Conservation (phyloP, 352 stramenopile genomes). For the Aphanomyces invadans region DNA sequence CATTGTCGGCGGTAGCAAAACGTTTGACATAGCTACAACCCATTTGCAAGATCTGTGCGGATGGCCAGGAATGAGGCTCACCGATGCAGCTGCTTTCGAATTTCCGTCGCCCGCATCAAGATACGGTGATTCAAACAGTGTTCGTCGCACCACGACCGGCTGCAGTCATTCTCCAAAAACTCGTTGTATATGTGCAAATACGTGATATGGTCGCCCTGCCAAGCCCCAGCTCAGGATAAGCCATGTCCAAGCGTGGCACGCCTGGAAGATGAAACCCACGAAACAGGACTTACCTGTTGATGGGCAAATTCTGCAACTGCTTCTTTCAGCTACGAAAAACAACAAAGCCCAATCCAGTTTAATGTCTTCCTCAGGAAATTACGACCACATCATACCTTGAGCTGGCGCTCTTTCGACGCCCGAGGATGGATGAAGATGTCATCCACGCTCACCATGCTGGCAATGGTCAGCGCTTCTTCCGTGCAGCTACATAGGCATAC, state of each 20-base stretch:
- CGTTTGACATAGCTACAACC: conserved; percentile 25
- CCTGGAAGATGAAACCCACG: too few species aligned
- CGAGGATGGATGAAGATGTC: conserved; percentile 61
- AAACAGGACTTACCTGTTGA: conserved; percentile 29
- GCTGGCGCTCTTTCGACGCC: conserved; percentile 55
- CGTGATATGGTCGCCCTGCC: conserved; percentile 52
- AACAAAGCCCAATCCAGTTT: not conserved
- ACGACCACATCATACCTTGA: conserved; percentile 39
- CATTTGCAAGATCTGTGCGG: too few species aligned
- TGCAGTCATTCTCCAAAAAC: conserved; percentile 58
- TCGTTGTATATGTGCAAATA: conserved; percentile 63
- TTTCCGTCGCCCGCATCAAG: conserved; percentile 52
- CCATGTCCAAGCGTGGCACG: too few species aligned
- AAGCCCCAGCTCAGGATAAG: too few species aligned
- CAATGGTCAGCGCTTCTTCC: conserved; percentile 91
- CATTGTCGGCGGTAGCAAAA: conserved; percentile 11
- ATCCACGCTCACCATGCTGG: conserved; percentile 93
- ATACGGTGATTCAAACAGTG: conserved; percentile 52
- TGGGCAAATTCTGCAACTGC: conserved; percentile 62
- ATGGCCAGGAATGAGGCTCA: too few species aligned
- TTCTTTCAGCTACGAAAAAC: conserved; percentile 26
- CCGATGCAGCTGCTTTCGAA: conserved; percentile 55
- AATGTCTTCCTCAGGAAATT: too few species aligned
- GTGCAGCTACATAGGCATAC: conserved; percentile 55
- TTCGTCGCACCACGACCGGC: conserved; percentile 66